Percentiles rank a stretch among this genome's conserved stretches.
phyloP scores from a whole-genome alignment of 2,329 filamentous ascomycete genomes.

The Fusarium caatingaense region DNA sequence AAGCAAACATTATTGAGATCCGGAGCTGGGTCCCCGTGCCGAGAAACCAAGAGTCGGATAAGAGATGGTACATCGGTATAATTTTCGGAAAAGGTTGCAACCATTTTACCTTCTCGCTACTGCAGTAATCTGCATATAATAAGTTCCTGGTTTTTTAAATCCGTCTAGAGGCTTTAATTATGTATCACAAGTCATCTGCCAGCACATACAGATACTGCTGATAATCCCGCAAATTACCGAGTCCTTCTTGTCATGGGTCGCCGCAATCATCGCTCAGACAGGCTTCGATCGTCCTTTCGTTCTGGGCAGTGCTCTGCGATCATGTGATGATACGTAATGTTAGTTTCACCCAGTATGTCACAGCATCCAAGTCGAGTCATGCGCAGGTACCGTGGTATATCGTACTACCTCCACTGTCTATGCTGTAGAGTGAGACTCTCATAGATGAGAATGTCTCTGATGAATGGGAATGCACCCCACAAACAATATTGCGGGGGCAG shows the following conservation, averaged over 20 bases:
- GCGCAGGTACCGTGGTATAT: background rate
- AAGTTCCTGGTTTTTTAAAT: background rate
- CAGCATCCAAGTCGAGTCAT: background rate
- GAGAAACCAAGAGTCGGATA: background rate
- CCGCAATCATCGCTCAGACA: background rate
- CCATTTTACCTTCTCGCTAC: background rate
- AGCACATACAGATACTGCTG: background rate
- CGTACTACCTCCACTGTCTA: background rate
- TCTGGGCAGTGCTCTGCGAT: background rate
- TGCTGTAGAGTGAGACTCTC: background rate
- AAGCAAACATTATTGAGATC: background rate
- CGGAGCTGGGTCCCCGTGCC: background rate
- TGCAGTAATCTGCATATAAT: background rate
- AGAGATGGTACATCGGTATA: background rate
- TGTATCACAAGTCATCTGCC: background rate
- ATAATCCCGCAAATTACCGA: constrained; percentile 12
- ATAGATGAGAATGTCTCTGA: too few relatives aligned
- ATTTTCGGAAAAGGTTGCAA: constrained; percentile 15
- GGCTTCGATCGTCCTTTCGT: constrained; percentile 2
- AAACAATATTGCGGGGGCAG: background rate
- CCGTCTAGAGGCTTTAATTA: background rate
- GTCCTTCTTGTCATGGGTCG: background rate
- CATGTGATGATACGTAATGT: background rate
- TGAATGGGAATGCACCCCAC: background rate
- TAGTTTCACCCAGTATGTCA: background rate